Evolutionary conservation across 2,329 filamentous ascomycete species (phyloP).

Genomic region (Neonectria punicea): DNA sequence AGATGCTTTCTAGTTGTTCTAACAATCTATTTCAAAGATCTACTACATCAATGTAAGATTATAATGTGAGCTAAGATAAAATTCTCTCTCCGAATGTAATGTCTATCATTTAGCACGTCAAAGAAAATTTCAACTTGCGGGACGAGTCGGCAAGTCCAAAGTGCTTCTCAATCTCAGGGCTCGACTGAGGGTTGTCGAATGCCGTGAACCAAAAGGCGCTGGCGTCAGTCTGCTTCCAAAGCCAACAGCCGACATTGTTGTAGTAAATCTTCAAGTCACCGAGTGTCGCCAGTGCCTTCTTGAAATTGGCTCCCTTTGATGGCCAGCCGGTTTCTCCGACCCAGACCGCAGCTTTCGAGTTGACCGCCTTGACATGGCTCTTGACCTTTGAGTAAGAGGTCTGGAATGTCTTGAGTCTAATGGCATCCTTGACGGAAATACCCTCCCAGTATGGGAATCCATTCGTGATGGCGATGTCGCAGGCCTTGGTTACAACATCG

Average conservation of each 20-base stretch:
- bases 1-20: neutral
- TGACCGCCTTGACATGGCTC: conserved; percentile 34
- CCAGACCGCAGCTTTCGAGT: conserved; percentile 34
- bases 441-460: conserved; percentile 42
- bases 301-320: conserved; percentile 32
- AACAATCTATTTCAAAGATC: neutral
- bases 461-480: conserved; percentile 38
- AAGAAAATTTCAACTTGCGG: conserved; percentile 39
- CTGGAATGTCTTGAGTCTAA: conserved; percentile 39
- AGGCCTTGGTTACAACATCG: conserved; percentile 39
- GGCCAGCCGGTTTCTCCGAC: conserved; percentile 41
- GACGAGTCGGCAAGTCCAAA: conserved; percentile 36
- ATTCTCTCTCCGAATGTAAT: neutral
- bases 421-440: conserved; percentile 36
- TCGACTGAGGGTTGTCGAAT: conserved; percentile 31
- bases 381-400: conserved; percentile 36
- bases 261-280: conserved; percentile 34
- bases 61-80: neutral
- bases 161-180: conserved; percentile 39
- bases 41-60: neutral
- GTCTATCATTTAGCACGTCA: conserved; percentile 44
- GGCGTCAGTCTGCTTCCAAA: conserved; percentile 31
- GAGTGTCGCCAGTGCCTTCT: conserved; percentile 30
- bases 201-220: conserved; percentile 42
- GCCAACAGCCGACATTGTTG: conserved; percentile 36